Base-by-base conservation (phyloP, 345 rosid species). In the Lumnitzera littorea region DNA sequence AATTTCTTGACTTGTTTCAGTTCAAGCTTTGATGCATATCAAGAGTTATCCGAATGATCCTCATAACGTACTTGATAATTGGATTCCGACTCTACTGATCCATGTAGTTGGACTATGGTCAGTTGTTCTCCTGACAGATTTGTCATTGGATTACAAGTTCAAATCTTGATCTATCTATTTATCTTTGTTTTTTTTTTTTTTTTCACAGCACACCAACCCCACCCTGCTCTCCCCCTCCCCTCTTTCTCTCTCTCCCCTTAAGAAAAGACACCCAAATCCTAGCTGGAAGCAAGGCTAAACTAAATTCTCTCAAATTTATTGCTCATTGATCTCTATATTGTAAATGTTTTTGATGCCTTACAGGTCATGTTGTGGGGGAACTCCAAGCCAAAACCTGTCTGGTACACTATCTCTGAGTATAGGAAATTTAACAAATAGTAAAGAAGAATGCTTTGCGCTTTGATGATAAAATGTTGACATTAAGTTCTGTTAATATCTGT, bases 21-120 rank as follows among this genome's bases (percentile, higher is more conserved):
- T 67, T 15, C 70, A 60, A 67, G 70, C 70, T 25, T 60, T 67
- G 55, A 67, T 67, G 70, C 60, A 48, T 54, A 61, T 67, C 16
- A 67, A 55, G 48, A 60, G 24, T 55, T 67, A 57, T 20, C 56
- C 60, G 43, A 55, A 48, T 11, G 70, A 67, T 15, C 70, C 70
- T 14, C 58, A 55, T 51, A 54, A 60, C 31, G 70, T 67, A 46
- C 65, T 67, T 11, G 70, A 67, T 48, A 67, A 67, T n/a, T 67
- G 65, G 70, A 67, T 54, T 49, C 43, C 27, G 43, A 67, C 55
- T 53, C 70, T 53, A 65, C 60, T 55, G 70, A 67, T 67, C 70
- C 70, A 13, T 67, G 70, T 49, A 67, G 70, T 52, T 67, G 70
- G 70, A 55, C 70, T 23, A 67, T 67, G 70, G 60, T 67, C 55